These are phyloP conservation scores for Debaryomycetaceae sp. DNA, from an alignment of 1,139 yeast species.

Conservation along the genomic window DNA sequence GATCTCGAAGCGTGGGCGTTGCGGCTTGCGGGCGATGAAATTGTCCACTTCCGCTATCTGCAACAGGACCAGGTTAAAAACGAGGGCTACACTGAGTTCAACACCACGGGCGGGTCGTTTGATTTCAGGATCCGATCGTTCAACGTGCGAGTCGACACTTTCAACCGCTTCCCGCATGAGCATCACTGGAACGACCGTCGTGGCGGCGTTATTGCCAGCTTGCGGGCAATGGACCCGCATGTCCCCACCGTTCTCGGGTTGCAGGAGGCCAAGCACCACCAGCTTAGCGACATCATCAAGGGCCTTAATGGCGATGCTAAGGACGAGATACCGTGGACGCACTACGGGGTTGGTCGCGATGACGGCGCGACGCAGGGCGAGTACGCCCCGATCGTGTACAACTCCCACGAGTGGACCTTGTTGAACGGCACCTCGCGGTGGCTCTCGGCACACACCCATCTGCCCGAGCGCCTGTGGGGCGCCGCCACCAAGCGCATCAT, in stretches of 20 bases:
- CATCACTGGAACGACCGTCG: conserved; percentile 23
- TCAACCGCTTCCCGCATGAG: conserved; percentile 19
- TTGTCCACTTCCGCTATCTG: conserved; percentile 5
- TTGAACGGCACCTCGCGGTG: conserved; percentile 36
- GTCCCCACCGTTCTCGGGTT: conserved; percentile 26
- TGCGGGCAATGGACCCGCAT: conserved; percentile 10
- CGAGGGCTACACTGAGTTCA: too few species aligned
- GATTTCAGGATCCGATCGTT: conserved; percentile 20
- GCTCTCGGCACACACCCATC: conserved; percentile 38
- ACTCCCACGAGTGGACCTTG: conserved; percentile 25
- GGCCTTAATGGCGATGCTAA: conserved; percentile 17
- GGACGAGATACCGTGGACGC: conserved; percentile 24
- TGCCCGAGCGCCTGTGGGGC: conserved; percentile 39
- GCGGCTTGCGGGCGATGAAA: conserved; percentile 4
- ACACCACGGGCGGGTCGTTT: conserved; percentile 8
- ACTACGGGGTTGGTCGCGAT: conserved; percentile 47
- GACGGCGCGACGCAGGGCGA: conserved; percentile 44
- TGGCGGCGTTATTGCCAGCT: conserved; percentile 19
- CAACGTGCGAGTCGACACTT: conserved; percentile 23
- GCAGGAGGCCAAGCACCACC: conserved; percentile 28
- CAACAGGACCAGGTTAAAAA: background rate
- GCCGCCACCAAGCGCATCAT: conserved; percentile 41
- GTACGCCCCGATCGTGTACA: conserved; percentile 40
- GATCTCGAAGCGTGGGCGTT: too few species aligned
- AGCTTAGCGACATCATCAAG: conserved; percentile 21